Evolutionary conservation across 1,284 basidiomycete genomes (phyloP).

Genomic region (Microbotryomycetes sp.): DNA sequence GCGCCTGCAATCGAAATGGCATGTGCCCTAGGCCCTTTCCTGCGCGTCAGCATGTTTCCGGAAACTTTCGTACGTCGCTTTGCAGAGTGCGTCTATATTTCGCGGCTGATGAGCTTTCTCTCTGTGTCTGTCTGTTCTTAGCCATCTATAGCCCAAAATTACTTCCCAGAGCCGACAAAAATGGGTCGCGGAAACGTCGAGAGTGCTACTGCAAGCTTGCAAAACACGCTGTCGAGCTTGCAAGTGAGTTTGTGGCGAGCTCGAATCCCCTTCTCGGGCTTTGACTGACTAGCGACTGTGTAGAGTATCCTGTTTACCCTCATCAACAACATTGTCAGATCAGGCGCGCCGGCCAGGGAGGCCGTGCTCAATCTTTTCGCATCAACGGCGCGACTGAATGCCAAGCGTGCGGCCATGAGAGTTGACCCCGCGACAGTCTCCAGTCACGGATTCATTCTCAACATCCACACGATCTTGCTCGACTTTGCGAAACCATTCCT

Average conservation of each 20-base stretch:
- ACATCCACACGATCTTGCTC: constrained; percentile 72
- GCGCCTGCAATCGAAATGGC: constrained; percentile 50
- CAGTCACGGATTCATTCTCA: constrained; percentile 88
- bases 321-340: constrained; percentile 79
- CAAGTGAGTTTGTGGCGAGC: constrained; percentile 50
- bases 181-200: constrained; percentile 67
- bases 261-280: constrained; percentile 3
- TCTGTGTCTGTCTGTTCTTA: constrained; percentile 44
- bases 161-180: constrained; percentile 77
- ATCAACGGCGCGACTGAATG: constrained; percentile 65
- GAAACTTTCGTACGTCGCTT: constrained; percentile 67
- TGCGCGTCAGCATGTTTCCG: constrained; percentile 72
- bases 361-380: constrained; percentile 79
- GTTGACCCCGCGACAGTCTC: constrained; percentile 79
- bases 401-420: constrained; percentile 83
- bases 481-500: constrained; percentile 95
- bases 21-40: constrained; percentile 68
- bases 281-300: constrained; percentile 32
- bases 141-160: constrained; percentile 67
- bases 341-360: constrained; percentile 71
- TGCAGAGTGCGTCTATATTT: constrained; percentile 10
- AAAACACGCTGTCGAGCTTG: constrained; percentile 68
- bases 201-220: constrained; percentile 70
- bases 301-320: constrained; percentile 77
- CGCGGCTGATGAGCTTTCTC: background rate